A percentile compares a stretch with the other conserved stretches of the same genome.
Conservation (phyloP, 257 asterid genomes). For the Ehretia macrophylla region DNA sequence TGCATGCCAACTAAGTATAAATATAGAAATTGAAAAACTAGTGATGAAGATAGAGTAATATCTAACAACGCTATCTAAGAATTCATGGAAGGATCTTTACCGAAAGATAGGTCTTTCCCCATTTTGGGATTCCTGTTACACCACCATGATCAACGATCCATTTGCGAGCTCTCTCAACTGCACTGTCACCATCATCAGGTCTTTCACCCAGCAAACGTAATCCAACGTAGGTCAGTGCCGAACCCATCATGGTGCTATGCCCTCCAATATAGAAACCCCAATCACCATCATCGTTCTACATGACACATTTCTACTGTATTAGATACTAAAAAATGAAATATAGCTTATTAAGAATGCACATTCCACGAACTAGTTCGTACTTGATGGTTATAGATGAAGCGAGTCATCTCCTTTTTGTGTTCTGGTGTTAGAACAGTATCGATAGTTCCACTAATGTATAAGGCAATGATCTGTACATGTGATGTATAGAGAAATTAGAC, state of each 20-base stretch:
- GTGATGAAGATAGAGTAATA: too few species aligned
- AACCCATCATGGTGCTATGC: slow-evolving; percentile 35
- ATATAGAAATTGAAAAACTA: too few species aligned
- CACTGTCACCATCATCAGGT: slow-evolving; percentile 22
- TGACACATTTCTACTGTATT: background rate
- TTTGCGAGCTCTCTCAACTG: slow-evolving; percentile 30
- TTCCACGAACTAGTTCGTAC: slow-evolving; percentile 17
- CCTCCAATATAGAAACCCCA: slow-evolving; percentile 54
- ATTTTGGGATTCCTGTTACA: slow-evolving; percentile 38
- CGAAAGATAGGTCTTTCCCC: slow-evolving; percentile 57
- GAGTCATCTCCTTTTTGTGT: slow-evolving; percentile 56
- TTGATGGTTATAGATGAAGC: slow-evolving; percentile 75
- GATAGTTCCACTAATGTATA: slow-evolving; percentile 68
- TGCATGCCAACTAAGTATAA: too few species aligned
- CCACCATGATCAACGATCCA: slow-evolving; percentile 59
- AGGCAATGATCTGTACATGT: slow-evolving; percentile 41
- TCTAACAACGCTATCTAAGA: background rate
- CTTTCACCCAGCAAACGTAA: slow-evolving; percentile 44
- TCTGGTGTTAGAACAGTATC: slow-evolving; percentile 42
- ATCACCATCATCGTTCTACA: slow-evolving; percentile 54
- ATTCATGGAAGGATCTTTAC: slow-evolving; percentile 13
- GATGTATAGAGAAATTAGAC: too few species aligned
- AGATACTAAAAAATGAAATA: too few species aligned
- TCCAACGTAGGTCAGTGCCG: slow-evolving; percentile 27
- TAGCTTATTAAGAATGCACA: too few species aligned